These are phyloP conservation scores for Cytospora leucostoma DNA, from an alignment of 2,329 filamentous ascomycete genomes.

Conservation along the genomic window DNA sequence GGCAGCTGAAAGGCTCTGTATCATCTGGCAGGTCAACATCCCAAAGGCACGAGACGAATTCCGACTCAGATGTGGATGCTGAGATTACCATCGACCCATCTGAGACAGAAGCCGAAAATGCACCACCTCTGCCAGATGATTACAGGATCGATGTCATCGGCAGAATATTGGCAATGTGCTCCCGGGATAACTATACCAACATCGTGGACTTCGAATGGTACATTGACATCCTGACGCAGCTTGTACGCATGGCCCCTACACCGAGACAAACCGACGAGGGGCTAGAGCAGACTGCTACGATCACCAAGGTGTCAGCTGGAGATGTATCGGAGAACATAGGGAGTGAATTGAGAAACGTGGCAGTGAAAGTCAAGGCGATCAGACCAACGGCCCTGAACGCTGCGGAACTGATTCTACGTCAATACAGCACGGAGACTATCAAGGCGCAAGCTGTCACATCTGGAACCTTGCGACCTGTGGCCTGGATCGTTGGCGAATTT, in stretches of 20 bases:
- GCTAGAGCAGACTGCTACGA: conserved; percentile 35
- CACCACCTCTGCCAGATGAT: conserved; percentile 75
- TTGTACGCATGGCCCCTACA: conserved; percentile 71
- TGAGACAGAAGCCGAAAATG: conserved; percentile 41
- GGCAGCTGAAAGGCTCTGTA: conserved; percentile 71
- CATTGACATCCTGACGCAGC: conserved; percentile 82
- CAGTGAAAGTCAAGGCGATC: conserved; percentile 86
- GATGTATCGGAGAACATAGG: conserved; percentile 74
- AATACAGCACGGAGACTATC: conserved; percentile 54
- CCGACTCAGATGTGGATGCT: conserved; percentile 54
- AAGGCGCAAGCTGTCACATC: conserved; percentile 58
- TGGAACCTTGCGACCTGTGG: conserved; percentile 72
- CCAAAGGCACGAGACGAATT: conserved; percentile 35
- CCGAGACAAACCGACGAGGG: conserved; percentile 45
- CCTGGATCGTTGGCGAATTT: conserved; percentile 91
- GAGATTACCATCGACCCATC: conserved; percentile 45
- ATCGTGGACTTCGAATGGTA: conserved; percentile 97
- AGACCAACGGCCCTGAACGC: conserved; percentile 78
- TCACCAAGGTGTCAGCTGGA: conserved; percentile 37
- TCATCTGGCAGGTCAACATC: conserved; percentile 30
- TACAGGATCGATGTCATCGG: conserved; percentile 83
- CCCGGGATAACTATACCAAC: conserved; percentile 82
- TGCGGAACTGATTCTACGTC: conserved; percentile 73
- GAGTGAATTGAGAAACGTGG: conserved; percentile 82
- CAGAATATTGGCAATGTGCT: conserved; percentile 85